A percentile compares a stretch with the other conserved stretches of the same genome.
Conservation (phyloP, 768 basidiomycete species). For the Rhodosporidiobolus odoratus region DNA sequence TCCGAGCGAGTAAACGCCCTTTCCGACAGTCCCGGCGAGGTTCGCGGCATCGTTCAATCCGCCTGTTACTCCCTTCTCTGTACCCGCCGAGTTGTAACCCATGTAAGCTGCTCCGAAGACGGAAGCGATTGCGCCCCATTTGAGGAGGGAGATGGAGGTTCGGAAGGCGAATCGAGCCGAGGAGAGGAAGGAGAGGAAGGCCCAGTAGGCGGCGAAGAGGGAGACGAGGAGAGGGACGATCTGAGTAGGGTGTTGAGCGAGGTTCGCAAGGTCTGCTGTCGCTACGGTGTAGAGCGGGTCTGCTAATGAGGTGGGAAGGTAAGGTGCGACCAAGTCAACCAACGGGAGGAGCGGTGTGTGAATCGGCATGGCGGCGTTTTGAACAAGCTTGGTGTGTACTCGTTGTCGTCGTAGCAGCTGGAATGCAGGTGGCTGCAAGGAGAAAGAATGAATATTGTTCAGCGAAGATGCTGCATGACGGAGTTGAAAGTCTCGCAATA, state of each 20-base stretch:
- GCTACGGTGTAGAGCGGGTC: slow-evolving; percentile 23
- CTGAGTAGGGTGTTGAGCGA: slow-evolving; percentile 22
- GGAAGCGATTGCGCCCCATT: slow-evolving; percentile 28
- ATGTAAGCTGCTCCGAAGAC: slow-evolving; percentile 8
- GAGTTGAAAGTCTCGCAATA: too few species aligned
- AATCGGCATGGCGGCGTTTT: slow-evolving; percentile 1
- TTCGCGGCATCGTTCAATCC: slow-evolving; percentile 12
- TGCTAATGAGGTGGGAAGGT: slow-evolving; percentile 24
- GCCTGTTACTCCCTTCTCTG: slow-evolving; percentile 14
- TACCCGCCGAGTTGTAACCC: slow-evolving; percentile 16
- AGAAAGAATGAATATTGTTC: too few species aligned
- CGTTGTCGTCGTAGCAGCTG: too few species aligned
- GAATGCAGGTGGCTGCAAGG: too few species aligned
- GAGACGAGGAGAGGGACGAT: slow-evolving; percentile 35
- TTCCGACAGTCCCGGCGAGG: not conserved
- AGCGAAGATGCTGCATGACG: too few species aligned
- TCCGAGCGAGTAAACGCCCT: slow-evolving; percentile 11
- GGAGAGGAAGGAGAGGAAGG: slow-evolving; percentile 26
- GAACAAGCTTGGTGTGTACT: too few species aligned
- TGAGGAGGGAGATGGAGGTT: slow-evolving; percentile 22
- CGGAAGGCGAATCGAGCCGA: slow-evolving; percentile 29
- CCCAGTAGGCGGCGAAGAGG: slow-evolving; percentile 29
- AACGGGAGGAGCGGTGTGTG: slow-evolving; percentile 10
- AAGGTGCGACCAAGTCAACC: slow-evolving; percentile 11
- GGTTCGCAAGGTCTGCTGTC: not conserved